Evolutionary conservation across 2,329 filamentous ascomycete genomes (phyloP).

Genomic region (Neobulgaria alba): DNA sequence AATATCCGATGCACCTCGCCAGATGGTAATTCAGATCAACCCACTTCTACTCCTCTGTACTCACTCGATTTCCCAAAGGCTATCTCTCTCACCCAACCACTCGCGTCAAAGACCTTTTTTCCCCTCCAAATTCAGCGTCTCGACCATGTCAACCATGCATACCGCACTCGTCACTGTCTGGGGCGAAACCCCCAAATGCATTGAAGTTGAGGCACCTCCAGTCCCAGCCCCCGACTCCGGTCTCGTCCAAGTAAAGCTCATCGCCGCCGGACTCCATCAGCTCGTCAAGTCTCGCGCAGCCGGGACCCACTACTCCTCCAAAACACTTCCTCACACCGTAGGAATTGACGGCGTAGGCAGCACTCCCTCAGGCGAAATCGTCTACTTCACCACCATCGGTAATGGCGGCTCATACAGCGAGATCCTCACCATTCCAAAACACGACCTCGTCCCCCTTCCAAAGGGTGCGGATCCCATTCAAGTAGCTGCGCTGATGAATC

Average conservation of each 20-base stretch:
- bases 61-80: too few relatives aligned
- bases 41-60: too few relatives aligned
- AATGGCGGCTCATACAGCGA: slow-evolving; percentile 38
- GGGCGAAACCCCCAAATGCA: slow-evolving; percentile 30
- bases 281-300: slow-evolving; percentile 44
- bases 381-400: slow-evolving; percentile 40
- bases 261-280: slow-evolving; percentile 43
- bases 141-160: slow-evolving; percentile 17
- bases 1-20: too few relatives aligned
- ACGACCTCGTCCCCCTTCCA: slow-evolving; percentile 34
- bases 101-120: too few relatives aligned
- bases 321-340: slow-evolving; percentile 40
- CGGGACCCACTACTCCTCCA: slow-evolving; percentile 45
- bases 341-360: slow-evolving; percentile 46
- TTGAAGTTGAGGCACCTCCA: slow-evolving; percentile 29
- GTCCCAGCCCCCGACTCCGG: slow-evolving; percentile 27
- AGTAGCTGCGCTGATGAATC: slow-evolving; percentile 46
- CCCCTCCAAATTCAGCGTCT: not conserved
- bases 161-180: slow-evolving; percentile 35
- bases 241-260: slow-evolving; percentile 41
- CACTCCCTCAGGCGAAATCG: slow-evolving; percentile 36
- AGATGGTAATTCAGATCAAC: too few relatives aligned
- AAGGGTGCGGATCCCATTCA: slow-evolving; percentile 37
- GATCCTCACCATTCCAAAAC: slow-evolving; percentile 38
- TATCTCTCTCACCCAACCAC: too few relatives aligned